Percentiles rank a stretch among this genome's conserved stretches.
Evolutionary conservation across 23 red algal species (phyloP).

Genomic region (Agarophyton chilense): DNA sequence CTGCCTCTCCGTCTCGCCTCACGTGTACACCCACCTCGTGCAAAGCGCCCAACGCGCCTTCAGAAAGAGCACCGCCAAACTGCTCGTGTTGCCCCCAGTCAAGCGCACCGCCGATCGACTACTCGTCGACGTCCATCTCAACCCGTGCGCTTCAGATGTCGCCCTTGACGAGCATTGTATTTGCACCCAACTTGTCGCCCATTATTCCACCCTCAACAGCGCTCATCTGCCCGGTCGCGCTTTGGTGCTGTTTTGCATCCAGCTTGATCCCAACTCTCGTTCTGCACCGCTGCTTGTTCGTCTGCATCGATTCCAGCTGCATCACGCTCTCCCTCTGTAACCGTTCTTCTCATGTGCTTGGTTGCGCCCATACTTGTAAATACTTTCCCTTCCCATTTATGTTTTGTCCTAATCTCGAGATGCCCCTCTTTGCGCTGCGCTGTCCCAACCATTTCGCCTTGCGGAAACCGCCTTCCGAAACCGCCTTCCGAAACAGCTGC

Average conservation of each 20-base stretch:
- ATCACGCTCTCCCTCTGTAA: background rate
- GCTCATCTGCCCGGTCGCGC: background rate
- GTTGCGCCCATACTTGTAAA: background rate
- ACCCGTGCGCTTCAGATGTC: background rate
- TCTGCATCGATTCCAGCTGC: background rate
- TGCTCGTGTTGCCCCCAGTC: background rate
- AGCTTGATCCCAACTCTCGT: background rate
- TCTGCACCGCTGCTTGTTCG: background rate
- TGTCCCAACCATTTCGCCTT: too few relatives aligned
- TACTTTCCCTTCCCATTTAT: background rate
- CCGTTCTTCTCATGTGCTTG: background rate
- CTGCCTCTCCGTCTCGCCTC: background rate
- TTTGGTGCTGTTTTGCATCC: background rate
- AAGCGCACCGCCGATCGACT: background rate
- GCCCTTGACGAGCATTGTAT: background rate
- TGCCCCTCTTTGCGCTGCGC: too few relatives aligned
- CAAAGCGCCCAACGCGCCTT: background rate
- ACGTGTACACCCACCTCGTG: background rate
- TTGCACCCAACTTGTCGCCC: background rate
- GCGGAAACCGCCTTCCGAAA: too few relatives aligned
- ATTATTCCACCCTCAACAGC: background rate
- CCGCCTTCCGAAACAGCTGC: too few relatives aligned
- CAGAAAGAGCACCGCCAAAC: background rate
- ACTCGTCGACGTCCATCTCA: background rate
- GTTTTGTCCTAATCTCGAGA: too few relatives aligned